Percentiles rank a stretch among this genome's conserved stretches.
phyloP scores from a whole-genome alignment of 805 yeast genomes.

The Candida maris region DNA sequence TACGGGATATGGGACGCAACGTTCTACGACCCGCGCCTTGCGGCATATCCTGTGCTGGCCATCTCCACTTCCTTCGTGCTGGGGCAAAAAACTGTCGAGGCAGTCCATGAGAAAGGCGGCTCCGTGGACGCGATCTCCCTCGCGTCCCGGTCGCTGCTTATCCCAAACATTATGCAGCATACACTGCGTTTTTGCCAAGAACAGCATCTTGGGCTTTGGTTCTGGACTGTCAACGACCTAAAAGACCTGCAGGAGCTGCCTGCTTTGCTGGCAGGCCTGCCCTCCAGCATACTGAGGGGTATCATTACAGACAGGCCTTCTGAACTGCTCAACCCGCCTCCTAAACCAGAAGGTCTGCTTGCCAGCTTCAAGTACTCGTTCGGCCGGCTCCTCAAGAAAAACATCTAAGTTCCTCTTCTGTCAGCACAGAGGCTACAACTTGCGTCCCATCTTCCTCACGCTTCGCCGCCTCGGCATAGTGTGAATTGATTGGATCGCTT shows the following conservation, averaged over 20 bases:
- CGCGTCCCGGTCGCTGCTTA: conserved; percentile 20
- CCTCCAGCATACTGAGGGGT: conserved; percentile 8
- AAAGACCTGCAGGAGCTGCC: conserved; percentile 22
- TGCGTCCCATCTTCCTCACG: neutral
- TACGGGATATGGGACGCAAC: conserved; percentile 36
- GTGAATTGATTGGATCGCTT: too few relatives aligned
- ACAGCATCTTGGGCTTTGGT: conserved; percentile 28
- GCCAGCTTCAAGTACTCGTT: neutral
- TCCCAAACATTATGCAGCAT: conserved; percentile 16
- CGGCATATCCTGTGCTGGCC: conserved; percentile 25
- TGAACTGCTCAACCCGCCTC: conserved; percentile 1
- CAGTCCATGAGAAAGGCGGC: conserved; percentile 19
- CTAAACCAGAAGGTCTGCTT: neutral
- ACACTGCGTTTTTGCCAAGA: conserved; percentile 15
- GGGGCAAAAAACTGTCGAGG: conserved; percentile 21
- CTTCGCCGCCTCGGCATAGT: neutral
- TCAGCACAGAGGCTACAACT: neutral
- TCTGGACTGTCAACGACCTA: conserved; percentile 35
- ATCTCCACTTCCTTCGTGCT: conserved; percentile 28
- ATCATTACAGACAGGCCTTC: conserved; percentile 20
- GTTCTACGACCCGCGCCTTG: conserved; percentile 28
- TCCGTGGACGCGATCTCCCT: conserved; percentile 22
- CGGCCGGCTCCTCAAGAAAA: neutral
- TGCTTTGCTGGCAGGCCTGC: conserved; percentile 18
- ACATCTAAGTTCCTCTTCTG: neutral